These are phyloP conservation scores for Sugiyamaella xylanicola DNA, from an alignment of 1,139 yeast genomes.

Conservation along the genomic window DNA sequence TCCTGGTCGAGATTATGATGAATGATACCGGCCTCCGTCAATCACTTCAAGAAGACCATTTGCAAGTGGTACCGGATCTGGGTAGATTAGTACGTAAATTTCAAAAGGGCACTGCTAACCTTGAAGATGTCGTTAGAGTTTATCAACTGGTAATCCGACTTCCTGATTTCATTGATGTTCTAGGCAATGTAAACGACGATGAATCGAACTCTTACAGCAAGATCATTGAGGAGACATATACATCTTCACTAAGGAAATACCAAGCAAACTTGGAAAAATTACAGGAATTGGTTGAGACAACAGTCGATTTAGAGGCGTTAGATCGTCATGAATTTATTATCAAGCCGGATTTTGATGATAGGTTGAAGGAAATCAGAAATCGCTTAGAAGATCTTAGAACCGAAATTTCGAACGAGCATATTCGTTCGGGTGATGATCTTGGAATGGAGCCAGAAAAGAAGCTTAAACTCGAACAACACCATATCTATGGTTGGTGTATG, in stretches of 20 bases:
- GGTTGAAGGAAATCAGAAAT: slow-evolving; percentile 60
- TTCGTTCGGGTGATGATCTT: slow-evolving; percentile 69
- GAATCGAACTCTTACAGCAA: slow-evolving; percentile 31
- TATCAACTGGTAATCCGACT: slow-evolving; percentile 74
- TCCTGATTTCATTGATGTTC: slow-evolving; percentile 63
- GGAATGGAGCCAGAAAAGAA: slow-evolving; percentile 83
- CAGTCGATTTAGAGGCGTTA: slow-evolving; percentile 82
- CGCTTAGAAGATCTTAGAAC: slow-evolving; percentile 58
- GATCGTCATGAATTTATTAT: slow-evolving; percentile 80
- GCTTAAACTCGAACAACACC: slow-evolving; percentile 84
- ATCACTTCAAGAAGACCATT: slow-evolving; percentile 64
- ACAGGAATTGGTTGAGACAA: slow-evolving; percentile 86
- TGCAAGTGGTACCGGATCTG: slow-evolving; percentile 79
- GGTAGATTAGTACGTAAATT: slow-evolving; percentile 71
- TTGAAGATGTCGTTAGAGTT: slow-evolving; percentile 89
- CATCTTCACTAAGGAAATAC: slow-evolving; percentile 55
- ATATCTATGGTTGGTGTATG: slow-evolving; percentile 90
- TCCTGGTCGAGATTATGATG: slow-evolving; percentile 69
- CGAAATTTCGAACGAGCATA: slow-evolving; percentile 62
- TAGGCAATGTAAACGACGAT: slow-evolving; percentile 45
- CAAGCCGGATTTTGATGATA: slow-evolving; percentile 85
- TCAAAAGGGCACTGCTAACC: slow-evolving; percentile 51
- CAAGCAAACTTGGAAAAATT: slow-evolving; percentile 61
- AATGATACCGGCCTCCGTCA: slow-evolving; percentile 66
- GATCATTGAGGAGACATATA: slow-evolving; percentile 57